Evolutionary conservation across 169 alveolate genomes (phyloP).

Genomic region (Plasmodium gaboni): DNA sequence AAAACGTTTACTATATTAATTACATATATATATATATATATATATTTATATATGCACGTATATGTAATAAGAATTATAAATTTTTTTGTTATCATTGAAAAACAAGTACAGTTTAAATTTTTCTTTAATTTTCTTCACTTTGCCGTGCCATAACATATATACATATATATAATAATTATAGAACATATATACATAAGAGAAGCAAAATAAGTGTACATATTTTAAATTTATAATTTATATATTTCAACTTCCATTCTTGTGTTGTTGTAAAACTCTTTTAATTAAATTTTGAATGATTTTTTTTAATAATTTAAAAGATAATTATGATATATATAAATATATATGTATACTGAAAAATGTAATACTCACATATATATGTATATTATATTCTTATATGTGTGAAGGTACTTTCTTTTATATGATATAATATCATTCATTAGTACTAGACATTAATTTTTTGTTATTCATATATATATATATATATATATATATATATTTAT

Average conservation of each 20-base stretch:
- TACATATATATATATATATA: no score
- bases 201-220: not conserved
- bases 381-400: not conserved
- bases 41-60: no score
- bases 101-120: no score
- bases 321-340: not conserved
- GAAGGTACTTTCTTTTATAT: not conserved
- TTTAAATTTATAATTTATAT: not conserved
- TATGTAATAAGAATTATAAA: no score
- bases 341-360: not conserved
- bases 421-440: conserved; percentile 37
- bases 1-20: no score
- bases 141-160: no score
- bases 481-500: no score
- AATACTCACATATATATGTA: not conserved
- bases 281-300: conserved; percentile 38
- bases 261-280: conserved; percentile 31
- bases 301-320: conserved; percentile 19
- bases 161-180: not conserved
- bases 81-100: no score
- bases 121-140: no score
- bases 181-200: not conserved
- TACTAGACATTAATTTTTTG: no score
- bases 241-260: conserved; percentile 7
- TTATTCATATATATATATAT: no score